Base-by-base conservation (phyloP, 352 stramenopile species). In the Pythium grandisporangium region DNA sequence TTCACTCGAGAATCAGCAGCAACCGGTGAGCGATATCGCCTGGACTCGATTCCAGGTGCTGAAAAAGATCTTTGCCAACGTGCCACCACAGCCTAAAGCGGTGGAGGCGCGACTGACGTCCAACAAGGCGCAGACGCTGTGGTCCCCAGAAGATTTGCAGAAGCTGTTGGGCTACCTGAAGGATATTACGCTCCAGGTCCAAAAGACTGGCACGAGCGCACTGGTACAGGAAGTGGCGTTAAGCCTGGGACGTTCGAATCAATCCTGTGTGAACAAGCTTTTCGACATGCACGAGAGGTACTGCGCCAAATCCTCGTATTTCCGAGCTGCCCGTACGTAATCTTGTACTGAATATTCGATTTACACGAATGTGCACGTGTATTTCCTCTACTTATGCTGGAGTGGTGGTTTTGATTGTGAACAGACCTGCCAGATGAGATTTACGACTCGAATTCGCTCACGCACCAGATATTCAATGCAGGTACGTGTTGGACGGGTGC, bases 381-480 rank as follows among this genome's bases (percentile, higher is more conserved):
- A n/a, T n/a, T n/a, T n/a, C n/a, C n/a, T n/a, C n/a, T n/a, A n/a
- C n/a, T n/a, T n/a, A n/a, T n/a, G n/a, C 33, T 2, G 17, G 14
- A 10, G 25, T 25, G 23, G 13, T 46, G n/a, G 5, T 7, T 13
- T 48, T 17, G 16, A 6, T 45, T 37, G 14, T 38, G 46, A 22
- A 16, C 26, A 88, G 75, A 71, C 50, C 52, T 88, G 4, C 75
- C 75, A 4, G 58, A 62, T 23, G 51, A 56, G 10, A 54, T 88
- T 33, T 84, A 66, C 45, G 66, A 89, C 34, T 30, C 55, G n/a
- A 46, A 35, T 0, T 84, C 75, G 2, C 53, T 68, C 29, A 68
- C 68, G 13, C 49, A 84, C 60, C 85, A 84, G 42, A 74, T 86
- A 32, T 89, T 89, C 38, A 72, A 51, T 12, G 55, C 75, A 41